Conservation (phyloP, 352 stramenopile genomes). For the Phytophthora crassamura region DNA sequence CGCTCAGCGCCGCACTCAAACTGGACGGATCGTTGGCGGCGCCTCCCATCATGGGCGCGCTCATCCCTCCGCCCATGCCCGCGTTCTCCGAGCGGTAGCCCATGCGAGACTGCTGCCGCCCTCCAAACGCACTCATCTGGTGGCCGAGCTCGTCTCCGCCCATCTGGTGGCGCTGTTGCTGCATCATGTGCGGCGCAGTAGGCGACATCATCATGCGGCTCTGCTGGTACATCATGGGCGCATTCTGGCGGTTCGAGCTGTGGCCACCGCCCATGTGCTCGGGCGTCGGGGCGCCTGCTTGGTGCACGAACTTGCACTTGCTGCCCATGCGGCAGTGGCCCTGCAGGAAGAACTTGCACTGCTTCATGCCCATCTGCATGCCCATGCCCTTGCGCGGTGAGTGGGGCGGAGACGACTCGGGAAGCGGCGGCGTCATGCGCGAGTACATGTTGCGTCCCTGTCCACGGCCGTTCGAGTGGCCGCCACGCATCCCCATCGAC, state of each 20-base stretch:
- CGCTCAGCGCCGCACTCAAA: slow-evolving; percentile 55
- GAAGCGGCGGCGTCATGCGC: slow-evolving; percentile 65
- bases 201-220: slow-evolving; percentile 45
- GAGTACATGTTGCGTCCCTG: slow-evolving; percentile 50
- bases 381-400: slow-evolving; percentile 55
- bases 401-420: slow-evolving; percentile 66
- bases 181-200: slow-evolving; percentile 40
- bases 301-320: slow-evolving; percentile 89
- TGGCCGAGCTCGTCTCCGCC: slow-evolving; percentile 35
- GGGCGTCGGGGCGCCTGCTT: slow-evolving; percentile 32
- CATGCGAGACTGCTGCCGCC: slow-evolving; percentile 36
- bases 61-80: slow-evolving; percentile 32
- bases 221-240: slow-evolving; percentile 43
- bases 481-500: slow-evolving; percentile 40
- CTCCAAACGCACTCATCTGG: slow-evolving; percentile 33
- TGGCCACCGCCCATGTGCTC: slow-evolving; percentile 32
- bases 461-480: slow-evolving; percentile 31
- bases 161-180: slow-evolving; percentile 45
- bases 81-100: slow-evolving; percentile 38
- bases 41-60: slow-evolving; percentile 36
- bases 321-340: slow-evolving; percentile 86
- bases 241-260: slow-evolving; percentile 30
- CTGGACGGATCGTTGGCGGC: slow-evolving; percentile 28
- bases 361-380: slow-evolving; percentile 64
- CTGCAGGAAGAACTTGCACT: slow-evolving; percentile 88